phyloP scores from a whole-genome alignment of 139 green algal genomes.

The Raphidocelis subcapitata region DNA sequence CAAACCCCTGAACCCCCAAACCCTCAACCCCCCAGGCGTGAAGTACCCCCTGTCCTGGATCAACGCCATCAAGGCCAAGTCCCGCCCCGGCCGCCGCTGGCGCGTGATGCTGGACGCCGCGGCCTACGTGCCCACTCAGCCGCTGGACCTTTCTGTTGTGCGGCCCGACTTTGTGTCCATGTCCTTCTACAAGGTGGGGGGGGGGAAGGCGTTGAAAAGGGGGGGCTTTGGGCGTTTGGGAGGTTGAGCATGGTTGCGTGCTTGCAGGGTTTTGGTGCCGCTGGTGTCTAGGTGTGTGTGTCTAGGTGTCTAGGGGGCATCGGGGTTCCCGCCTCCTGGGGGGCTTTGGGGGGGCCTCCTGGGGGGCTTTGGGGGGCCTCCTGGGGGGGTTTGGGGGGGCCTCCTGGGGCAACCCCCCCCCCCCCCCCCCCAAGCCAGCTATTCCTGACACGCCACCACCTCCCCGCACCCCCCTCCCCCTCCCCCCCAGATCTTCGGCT shows the following conservation, averaged over 20 bases:
- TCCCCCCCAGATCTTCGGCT: slow-evolving; percentile 67
- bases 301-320: too few relatives aligned
- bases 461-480: background rate
- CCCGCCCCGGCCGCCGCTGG: slow-evolving; percentile 24
- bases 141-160: slow-evolving; percentile 57
- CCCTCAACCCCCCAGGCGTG: slow-evolving; percentile 34
- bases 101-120: slow-evolving; percentile 72
- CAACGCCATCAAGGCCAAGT: slow-evolving; percentile 46
- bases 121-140: slow-evolving; percentile 66
- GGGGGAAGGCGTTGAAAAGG: too few relatives aligned
- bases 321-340: too few relatives aligned
- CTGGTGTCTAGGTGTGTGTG: too few relatives aligned
- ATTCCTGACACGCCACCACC: background rate
- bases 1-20: too few relatives aligned
- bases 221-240: background rate
- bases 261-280: background rate
- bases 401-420: too few relatives aligned
- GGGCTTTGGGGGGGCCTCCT: too few relatives aligned
- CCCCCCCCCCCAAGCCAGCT: too few relatives aligned
- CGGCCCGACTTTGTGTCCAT: slow-evolving; percentile 69
- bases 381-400: too few relatives aligned
- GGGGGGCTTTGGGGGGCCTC: too few relatives aligned
- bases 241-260: background rate
- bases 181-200: slow-evolving; percentile 67
- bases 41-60: slow-evolving; percentile 74